A percentile compares a stretch with the other conserved stretches of the same genome.
These are phyloP conservation scores for Ascosphaera aggregata DNA, from an alignment of 2,329 filamentous ascomycete genomes.

Conservation along the genomic window DNA sequence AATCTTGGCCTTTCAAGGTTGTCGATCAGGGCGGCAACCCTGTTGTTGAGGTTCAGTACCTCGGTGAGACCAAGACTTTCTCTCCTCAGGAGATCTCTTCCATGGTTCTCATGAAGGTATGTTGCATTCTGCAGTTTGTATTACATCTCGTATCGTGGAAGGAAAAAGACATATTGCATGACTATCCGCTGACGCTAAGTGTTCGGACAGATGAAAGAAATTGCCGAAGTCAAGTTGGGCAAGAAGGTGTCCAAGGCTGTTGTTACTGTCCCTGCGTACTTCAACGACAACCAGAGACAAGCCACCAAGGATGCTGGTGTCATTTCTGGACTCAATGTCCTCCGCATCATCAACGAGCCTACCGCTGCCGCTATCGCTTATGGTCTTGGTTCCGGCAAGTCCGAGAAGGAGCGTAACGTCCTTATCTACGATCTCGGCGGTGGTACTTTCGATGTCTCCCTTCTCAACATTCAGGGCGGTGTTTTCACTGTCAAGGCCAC, in stretches of 20 bases:
- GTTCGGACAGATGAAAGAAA: constrained; percentile 74
- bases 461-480: constrained; percentile 75
- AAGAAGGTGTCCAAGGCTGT: constrained; percentile 89
- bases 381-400: constrained; percentile 57
- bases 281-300: constrained; percentile 63
- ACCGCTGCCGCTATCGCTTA: constrained; percentile 76
- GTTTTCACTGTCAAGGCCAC: constrained; percentile 93
- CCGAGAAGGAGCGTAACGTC: constrained; percentile 62
- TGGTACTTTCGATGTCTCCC: constrained; percentile 74
- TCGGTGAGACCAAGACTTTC: constrained; percentile 86
- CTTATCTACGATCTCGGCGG: constrained; percentile 86
- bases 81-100: constrained; percentile 96
- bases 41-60: constrained; percentile 85
- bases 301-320: constrained; percentile 57
- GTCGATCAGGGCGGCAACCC: constrained; percentile 69
- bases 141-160: too few species aligned
- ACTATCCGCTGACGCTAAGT: too few species aligned
- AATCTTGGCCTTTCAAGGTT: constrained; percentile 97
- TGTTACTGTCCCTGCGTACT: constrained; percentile 84
- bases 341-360: constrained; percentile 85
- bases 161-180: too few species aligned
- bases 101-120: constrained; percentile 94
- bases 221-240: constrained; percentile 95
- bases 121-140: too few species aligned
- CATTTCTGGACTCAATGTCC: constrained; percentile 61